phyloP scores from a whole-genome alignment of 345 rosid genomes.

The Limnanthes douglasii region DNA sequence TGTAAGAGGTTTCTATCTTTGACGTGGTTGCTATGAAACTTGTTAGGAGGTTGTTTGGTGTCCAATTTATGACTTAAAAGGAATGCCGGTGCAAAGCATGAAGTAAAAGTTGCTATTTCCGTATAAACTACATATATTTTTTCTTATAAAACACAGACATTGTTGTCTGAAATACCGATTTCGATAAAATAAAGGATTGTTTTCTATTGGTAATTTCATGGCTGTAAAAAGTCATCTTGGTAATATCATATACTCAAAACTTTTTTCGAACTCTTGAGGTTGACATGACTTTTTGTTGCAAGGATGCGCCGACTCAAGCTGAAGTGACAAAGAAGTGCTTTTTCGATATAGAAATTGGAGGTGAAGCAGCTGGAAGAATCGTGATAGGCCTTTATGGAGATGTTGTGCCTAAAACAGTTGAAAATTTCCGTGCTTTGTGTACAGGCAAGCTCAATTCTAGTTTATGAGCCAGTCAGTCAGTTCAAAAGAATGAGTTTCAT shows the following conservation, averaged over 20 bases:
- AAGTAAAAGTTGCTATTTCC: no score
- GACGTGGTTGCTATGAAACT: no score
- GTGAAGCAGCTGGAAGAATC: constrained; percentile 63
- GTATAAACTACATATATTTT: no score
- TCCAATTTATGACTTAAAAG: no score
- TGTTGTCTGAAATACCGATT: no score
- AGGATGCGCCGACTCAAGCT: constrained; percentile 52
- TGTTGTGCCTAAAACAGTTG: constrained; percentile 67
- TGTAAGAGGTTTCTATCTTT: no score
- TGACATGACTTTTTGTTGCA: constrained; percentile 19
- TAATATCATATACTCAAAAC: no score
- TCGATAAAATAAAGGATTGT: background rate
- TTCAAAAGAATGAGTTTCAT: no score
- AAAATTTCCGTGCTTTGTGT: constrained; percentile 77
- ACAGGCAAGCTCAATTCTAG: constrained; percentile 42
- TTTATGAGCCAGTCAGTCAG: no score
- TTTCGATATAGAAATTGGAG: constrained; percentile 87
- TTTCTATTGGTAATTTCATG: constrained; percentile 5
- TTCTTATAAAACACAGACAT: no score
- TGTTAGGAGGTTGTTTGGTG: no score
- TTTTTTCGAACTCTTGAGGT: constrained; percentile 4
- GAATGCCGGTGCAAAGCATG: no score
- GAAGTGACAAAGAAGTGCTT: constrained; percentile 67
- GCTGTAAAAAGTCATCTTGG: background rate
- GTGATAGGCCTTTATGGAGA: constrained; percentile 81